Evolutionary conservation across 2,329 filamentous ascomycete genomes (phyloP).

Genomic region (Colletotrichum tropicale): DNA sequence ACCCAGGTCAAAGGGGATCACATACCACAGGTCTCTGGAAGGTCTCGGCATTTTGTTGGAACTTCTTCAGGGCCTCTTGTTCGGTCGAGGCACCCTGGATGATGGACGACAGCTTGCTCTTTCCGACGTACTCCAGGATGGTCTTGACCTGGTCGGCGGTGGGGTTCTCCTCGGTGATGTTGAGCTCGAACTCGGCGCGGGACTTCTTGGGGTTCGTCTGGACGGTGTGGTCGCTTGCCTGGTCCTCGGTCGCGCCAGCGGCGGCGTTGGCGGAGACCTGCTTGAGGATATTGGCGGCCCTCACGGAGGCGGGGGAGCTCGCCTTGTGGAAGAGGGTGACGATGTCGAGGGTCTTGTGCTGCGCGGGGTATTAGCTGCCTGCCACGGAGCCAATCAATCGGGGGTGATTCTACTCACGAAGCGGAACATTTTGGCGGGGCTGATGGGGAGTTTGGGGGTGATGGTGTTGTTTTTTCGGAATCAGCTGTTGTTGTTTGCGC

Average conservation of each 20-base stretch:
- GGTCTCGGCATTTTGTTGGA: conserved; percentile 70
- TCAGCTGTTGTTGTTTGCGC: neutral
- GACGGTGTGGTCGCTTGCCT: conserved; percentile 68
- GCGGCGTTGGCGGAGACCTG: conserved; percentile 74
- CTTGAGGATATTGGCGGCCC: conserved; percentile 79
- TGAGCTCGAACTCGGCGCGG: conserved; percentile 81
- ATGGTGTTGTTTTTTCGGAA: neutral
- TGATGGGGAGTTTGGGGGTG: neutral
- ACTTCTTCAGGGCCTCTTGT: conserved; percentile 79
- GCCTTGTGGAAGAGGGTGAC: conserved; percentile 96
- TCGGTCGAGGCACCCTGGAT: conserved; percentile 76
- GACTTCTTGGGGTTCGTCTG: conserved; percentile 56
- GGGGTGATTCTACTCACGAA: conserved; percentile 43
- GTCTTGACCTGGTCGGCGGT: conserved; percentile 83
- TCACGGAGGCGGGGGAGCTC: conserved; percentile 71
- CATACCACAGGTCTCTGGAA: conserved; percentile 82
- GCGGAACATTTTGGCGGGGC: conserved; percentile 45
- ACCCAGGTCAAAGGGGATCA: conserved; percentile 22
- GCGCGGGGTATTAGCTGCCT: conserved; percentile 21
- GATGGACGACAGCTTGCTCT: conserved; percentile 61
- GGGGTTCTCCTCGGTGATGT: conserved; percentile 80
- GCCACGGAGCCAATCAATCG: neutral
- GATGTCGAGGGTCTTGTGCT: conserved; percentile 86
- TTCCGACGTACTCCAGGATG: conserved; percentile 82
- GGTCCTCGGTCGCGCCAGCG: conserved; percentile 73